These are phyloP conservation scores for Vitis amurensis DNA, from an alignment of 164 flowering plant species.

Conservation along the genomic window DNA sequence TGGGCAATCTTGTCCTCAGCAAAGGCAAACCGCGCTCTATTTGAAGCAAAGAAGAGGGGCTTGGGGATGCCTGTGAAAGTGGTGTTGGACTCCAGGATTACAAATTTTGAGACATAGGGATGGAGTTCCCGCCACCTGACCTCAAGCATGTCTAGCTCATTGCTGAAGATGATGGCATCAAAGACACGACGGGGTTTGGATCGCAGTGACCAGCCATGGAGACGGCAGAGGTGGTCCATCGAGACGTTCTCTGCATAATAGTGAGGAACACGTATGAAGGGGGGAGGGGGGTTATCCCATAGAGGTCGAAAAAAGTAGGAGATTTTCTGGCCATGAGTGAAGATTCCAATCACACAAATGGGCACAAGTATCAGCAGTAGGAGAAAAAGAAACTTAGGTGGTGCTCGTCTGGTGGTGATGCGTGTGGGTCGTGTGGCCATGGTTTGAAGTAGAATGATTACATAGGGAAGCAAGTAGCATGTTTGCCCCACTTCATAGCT, in stretches of 20 bases:
- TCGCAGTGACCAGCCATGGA: conserved; percentile 58
- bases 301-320: conserved; percentile 54
- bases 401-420: conserved; percentile 15
- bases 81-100: conserved; percentile 52
- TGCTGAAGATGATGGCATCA: conserved; percentile 57
- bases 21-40: conserved; percentile 34
- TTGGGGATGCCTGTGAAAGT: conserved; percentile 68
- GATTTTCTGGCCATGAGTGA: conserved; percentile 33
- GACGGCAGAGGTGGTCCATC: conserved; percentile 44
- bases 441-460: conserved; percentile 1
- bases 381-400: conserved; percentile 22
- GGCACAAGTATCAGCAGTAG: conserved; percentile 27
- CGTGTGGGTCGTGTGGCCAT: conserved; percentile 29
- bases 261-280: conserved; percentile 46
- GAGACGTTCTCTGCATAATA: conserved; percentile 58
- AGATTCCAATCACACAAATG: conserved; percentile 25
- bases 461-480: conserved; percentile 1
- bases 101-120: conserved; percentile 43
- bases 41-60: conserved; percentile 43
- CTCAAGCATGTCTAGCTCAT: conserved; percentile 59
- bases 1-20: conserved; percentile 40
- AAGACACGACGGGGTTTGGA: conserved; percentile 45
- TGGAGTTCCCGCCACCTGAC: conserved; percentile 53
- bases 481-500: conserved; percentile 8
- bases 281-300: conserved; percentile 57